Conservation (phyloP, 2,329 filamentous ascomycete genomes). For the Pseudocercospora cruenta region DNA sequence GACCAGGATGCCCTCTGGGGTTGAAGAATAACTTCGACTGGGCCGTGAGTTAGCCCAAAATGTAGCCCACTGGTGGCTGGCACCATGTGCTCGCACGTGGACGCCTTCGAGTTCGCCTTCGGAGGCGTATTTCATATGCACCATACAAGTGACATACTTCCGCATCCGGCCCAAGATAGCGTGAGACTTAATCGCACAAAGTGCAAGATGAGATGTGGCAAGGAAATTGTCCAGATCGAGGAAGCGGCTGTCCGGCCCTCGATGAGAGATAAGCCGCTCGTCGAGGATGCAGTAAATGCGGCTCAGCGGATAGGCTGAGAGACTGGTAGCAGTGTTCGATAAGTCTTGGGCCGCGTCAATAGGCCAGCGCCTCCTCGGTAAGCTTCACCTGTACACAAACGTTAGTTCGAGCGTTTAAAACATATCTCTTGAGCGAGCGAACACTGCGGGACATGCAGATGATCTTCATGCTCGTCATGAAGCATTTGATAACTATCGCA, state of each 20-base stretch:
- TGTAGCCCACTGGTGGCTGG: background rate
- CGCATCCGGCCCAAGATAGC: background rate
- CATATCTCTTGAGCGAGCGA: background rate
- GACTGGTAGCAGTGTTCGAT: background rate
- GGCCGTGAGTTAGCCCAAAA: background rate
- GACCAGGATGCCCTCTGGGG: background rate
- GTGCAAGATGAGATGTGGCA: background rate
- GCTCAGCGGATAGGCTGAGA: background rate
- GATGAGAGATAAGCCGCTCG: background rate
- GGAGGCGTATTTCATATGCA: background rate
- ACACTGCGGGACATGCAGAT: background rate
- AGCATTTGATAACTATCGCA: background rate
- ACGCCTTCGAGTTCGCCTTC: background rate
- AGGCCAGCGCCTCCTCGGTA: background rate
- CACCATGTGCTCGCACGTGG: conserved; percentile 1
- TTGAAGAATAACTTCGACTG: background rate
- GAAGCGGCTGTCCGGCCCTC: no score
- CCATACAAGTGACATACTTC: background rate
- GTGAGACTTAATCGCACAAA: background rate
- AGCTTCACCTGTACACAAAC: background rate
- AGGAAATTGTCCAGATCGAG: background rate
- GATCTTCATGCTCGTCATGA: background rate
- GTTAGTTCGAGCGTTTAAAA: background rate
- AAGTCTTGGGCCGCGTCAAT: background rate
- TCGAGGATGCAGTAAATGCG: background rate